Percentiles rank a stretch among this genome's conserved stretches.
phyloP scores from a whole-genome alignment of 2,329 filamentous ascomycete species.

The Geosmithia putterillii region DNA sequence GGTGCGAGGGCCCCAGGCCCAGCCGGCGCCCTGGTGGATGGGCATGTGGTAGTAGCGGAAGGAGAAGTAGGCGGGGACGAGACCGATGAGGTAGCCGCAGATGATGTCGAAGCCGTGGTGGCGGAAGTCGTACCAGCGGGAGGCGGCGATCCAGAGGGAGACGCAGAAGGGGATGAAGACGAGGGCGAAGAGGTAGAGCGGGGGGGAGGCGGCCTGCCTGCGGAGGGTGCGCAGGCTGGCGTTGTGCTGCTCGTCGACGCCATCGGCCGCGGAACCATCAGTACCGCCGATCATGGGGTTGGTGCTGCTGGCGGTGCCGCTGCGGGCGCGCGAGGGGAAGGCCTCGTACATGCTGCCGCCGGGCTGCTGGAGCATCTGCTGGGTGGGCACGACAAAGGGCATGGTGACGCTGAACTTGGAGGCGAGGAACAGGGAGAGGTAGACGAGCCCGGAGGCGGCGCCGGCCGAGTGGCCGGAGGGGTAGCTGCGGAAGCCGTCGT shows the following conservation, averaged over 20 bases:
- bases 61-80: conserved; percentile 55
- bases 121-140: conserved; percentile 77
- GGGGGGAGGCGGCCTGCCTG: conserved; percentile 68
- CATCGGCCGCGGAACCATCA: conserved; percentile 6
- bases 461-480: conserved; percentile 45
- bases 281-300: neutral
- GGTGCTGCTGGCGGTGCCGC: neutral
- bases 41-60: conserved; percentile 84
- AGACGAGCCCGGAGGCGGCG: conserved; percentile 68
- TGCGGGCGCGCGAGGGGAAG: conserved; percentile 51
- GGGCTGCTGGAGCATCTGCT: no score
- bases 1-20: conserved; percentile 77
- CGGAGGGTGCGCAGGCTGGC: conserved; percentile 30
- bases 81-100: conserved; percentile 70
- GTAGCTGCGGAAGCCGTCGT: conserved; percentile 79
- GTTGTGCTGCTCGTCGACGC: conserved; percentile 15
- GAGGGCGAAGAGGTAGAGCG: conserved; percentile 62
- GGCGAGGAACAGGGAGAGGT: conserved; percentile 77
- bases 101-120: conserved; percentile 92
- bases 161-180: conserved; percentile 59
- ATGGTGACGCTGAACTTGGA: conserved; percentile 68
- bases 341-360: conserved; percentile 46
- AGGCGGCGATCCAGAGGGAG: conserved; percentile 72
- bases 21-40: conserved; percentile 61
- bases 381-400: conserved; percentile 47